Conservation (phyloP, 768 basidiomycete species). For the Coprinopsis marcescibilis region DNA sequence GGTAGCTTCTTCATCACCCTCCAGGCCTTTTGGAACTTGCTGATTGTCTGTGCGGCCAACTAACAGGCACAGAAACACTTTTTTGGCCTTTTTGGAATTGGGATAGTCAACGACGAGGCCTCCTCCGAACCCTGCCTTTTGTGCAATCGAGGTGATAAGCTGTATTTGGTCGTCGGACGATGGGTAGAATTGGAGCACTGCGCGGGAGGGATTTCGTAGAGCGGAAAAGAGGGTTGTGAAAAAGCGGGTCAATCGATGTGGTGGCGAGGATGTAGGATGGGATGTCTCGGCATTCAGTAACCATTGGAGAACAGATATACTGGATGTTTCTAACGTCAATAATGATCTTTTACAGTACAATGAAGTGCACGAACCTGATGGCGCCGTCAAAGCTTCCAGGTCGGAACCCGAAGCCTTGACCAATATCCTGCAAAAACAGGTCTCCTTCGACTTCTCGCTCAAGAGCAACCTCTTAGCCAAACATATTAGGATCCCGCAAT, state of each 20-base stretch:
- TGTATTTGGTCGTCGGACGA: slow-evolving; percentile 96
- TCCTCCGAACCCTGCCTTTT: slow-evolving; percentile 93
- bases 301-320: slow-evolving; percentile 99
- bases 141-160: slow-evolving; percentile 88
- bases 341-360: slow-evolving; percentile 1
- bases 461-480: slow-evolving; percentile 77
- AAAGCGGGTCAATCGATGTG: slow-evolving; percentile 78
- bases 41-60: slow-evolving; percentile 71
- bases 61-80: slow-evolving; percentile 90
- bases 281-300: slow-evolving; percentile 94
- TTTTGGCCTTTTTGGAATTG: slow-evolving; percentile 92
- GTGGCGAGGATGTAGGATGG: slow-evolving; percentile 83
- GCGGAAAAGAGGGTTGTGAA: slow-evolving; percentile 90
- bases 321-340: slow-evolving; percentile 24
- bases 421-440: slow-evolving; percentile 94
- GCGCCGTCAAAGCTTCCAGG: slow-evolving; percentile 97
- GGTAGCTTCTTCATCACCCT: slow-evolving; percentile 58
- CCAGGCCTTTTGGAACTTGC: slow-evolving; percentile 69
- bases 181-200: slow-evolving; percentile 92
- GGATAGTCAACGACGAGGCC: slow-evolving; percentile 97
- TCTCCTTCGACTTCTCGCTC: slow-evolving; percentile 96
- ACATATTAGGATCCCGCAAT: background rate
- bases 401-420: slow-evolving; percentile 95
- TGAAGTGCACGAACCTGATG: slow-evolving; percentile 62
- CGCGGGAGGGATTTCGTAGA: slow-evolving; percentile 79